Base-by-base conservation (phyloP, 108 stramenopile species). In the Stephanodiscus triporus region DNA sequence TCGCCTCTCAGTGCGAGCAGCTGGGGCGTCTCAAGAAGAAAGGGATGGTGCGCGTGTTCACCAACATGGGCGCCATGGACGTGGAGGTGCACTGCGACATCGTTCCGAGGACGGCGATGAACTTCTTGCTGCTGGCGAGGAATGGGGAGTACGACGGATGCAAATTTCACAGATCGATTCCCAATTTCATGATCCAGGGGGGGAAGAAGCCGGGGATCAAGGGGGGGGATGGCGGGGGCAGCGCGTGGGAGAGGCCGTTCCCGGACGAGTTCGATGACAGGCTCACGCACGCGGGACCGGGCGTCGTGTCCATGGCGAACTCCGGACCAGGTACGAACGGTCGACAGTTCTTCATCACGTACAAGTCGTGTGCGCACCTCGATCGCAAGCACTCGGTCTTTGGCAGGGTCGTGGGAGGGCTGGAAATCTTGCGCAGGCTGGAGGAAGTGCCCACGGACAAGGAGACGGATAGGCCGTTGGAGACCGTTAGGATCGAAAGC, bases 321-420 rank as follows among this genome's bases (percentile, higher is more conserved):
- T 78, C 91, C 0, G 99, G 99, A 0, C 91, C 91, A 0, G 71
- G 91, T 30, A 98, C 96, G 13, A 97, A 97, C 71, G 62, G 76
- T 56, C 72, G 85, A 53, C 99, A 99, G 85, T 99, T 99, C 75
- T 99, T 97, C 83, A 84, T 99, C 27, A 99, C 98, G 3, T 96
- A 93, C 73, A 84, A 85, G 53, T 71, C 86, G 13, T 89, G 89
- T 61, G 70, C 80, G 14, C 98, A 99, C 83, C 86, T 99, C 56
- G 97, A 99, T 80, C 86, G 89, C 16, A 98, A 98, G 79, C 99
- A 99, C 82, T 85, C 87, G 14, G 92, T 99, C 0, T 99, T 99
- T 86, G 99, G 97, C 5, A 71, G 81, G 56, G 95, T 99, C 2
- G 85, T 98, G 7, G 79, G 96, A 32, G 99, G 98, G 23, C 36